Evolutionary conservation across 1,139 yeast genomes (phyloP), one percentile per base, ranked within the genome.

Genomic region (Geotrichum australiense): DNA sequence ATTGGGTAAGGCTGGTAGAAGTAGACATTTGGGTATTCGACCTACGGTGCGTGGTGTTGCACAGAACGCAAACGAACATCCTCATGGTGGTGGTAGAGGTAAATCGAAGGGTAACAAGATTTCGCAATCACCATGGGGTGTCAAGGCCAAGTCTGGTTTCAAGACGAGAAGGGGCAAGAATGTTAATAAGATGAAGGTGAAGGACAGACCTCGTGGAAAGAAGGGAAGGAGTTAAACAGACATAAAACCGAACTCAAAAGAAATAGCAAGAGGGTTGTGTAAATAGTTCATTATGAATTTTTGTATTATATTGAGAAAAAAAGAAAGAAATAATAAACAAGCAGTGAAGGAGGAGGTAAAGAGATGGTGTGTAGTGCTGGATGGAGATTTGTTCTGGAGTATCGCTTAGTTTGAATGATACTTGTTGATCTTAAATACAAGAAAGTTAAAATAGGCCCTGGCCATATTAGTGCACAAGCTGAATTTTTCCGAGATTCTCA

Each of bases 11-110:
- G 99, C 99, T 12, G 99, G 99, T 56, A 78, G 97, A 65, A 71
- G 81, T 42, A 81, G 99, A 63, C 82, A 87, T 72, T 70, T 84
- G 61, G 98, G 98, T 52, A 80, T 81, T 57, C 79, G 98, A 64
- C 98, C 99, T 26, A 76, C 82, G 42, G 96, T 87, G 29, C 83
- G 99, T 72, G 99, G 99, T 76, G 86, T 87, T 54, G 98, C 98
- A 41, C 86, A 86, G 96, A 91, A 91, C 67, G 93, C 94, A 48
- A 78, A 80, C 60, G 97, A 91, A 66, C 99, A 91, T 70, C 99
- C 99, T 53, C 93, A 87, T 59, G 99, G 99, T 73, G 99, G 99
- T 81, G 99, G 99, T 69, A 82, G 98, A 74, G 99, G 99, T 76
- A 93, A 91, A 65, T 84, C 95, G 47, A 91, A 93, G 78, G 85